Percentiles rank a stretch among this genome's conserved stretches.
These are phyloP conservation scores for Phlebiopsis gigantea DNA, from an alignment of 768 basidiomycete species.

Conservation along the genomic window DNA sequence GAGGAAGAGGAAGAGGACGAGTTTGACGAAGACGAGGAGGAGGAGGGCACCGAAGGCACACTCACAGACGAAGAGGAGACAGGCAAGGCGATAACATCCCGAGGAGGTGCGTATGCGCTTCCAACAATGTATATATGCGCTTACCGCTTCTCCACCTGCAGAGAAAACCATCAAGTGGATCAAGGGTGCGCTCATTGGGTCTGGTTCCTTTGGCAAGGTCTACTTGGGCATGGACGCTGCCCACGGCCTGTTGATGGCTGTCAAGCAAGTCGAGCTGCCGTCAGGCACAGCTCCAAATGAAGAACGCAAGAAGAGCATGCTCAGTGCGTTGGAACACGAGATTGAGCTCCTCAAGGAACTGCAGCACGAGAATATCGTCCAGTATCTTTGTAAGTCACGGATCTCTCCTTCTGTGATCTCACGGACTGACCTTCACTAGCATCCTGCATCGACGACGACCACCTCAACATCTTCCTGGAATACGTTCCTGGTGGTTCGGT, in stretches of 20 bases:
- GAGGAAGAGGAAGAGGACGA: constrained; percentile 41
- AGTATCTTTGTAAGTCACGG: constrained; percentile 80
- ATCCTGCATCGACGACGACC: constrained; percentile 87
- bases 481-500: constrained; percentile 97
- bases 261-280: constrained; percentile 94
- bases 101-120: constrained; percentile 36
- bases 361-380: constrained; percentile 95
- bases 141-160: constrained; percentile 18
- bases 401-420: background rate
- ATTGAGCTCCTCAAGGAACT: constrained; percentile 90
- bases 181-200: constrained; percentile 92
- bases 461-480: constrained; percentile 94
- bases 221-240: constrained; percentile 94
- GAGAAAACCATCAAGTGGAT: constrained; percentile 86
- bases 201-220: constrained; percentile 92
- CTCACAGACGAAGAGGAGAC: constrained; percentile 41
- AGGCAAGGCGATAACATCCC: constrained; percentile 49
- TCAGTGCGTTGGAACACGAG: constrained; percentile 86
- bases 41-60: constrained; percentile 34
- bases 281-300: constrained; percentile 81
- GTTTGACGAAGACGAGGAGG: constrained; percentile 29
- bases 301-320: constrained; percentile 91
- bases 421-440: constrained; percentile 41
- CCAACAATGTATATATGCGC: background rate
- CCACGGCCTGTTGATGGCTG: constrained; percentile 89